phyloP scores from a whole-genome alignment of 2,329 filamentous ascomycete species.

The Rutstroemia sp. region DNA sequence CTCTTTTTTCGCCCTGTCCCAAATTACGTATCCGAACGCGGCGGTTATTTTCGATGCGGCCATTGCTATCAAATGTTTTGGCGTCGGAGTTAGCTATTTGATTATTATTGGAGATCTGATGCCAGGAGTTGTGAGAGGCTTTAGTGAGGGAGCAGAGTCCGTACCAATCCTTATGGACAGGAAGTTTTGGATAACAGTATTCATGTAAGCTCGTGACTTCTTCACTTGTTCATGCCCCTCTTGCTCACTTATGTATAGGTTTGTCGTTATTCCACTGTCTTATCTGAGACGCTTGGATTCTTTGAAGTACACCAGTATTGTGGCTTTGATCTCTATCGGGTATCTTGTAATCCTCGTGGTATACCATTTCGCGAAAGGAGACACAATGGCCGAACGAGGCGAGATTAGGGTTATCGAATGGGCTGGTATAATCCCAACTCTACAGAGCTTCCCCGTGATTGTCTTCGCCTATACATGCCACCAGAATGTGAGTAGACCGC shows the following conservation, averaged over 20 bases:
- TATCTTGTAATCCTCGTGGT: constrained; percentile 91
- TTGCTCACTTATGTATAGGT: constrained; percentile 38
- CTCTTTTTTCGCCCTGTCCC: constrained; percentile 94
- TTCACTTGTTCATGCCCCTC: not conserved
- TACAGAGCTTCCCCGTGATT: constrained; percentile 87
- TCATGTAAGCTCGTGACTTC: constrained; percentile 56
- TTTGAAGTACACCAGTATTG: constrained; percentile 90
- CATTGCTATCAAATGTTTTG: constrained; percentile 97
- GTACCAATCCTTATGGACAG: constrained; percentile 76
- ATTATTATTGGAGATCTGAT: constrained; percentile 99
- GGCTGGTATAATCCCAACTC: constrained; percentile 68
- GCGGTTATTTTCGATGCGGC: constrained; percentile 92
- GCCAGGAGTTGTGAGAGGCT: constrained; percentile 85
- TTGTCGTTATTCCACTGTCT: constrained; percentile 88
- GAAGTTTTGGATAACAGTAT: constrained; percentile 95
- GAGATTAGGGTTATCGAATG: constrained; percentile 70
- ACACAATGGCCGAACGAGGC: constrained; percentile 66
- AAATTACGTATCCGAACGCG: constrained; percentile 93
- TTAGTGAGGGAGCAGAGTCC: constrained; percentile 55
- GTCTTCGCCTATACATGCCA: constrained; percentile 99
- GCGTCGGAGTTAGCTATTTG: constrained; percentile 92
- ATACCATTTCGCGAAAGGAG: constrained; percentile 77
- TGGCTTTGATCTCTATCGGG: constrained; percentile 86
- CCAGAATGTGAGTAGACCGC: constrained; percentile 64
- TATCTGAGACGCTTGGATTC: constrained; percentile 90